Conservation (phyloP, 164 flowering plant genomes). For the Houttuynia cordata region DNA sequence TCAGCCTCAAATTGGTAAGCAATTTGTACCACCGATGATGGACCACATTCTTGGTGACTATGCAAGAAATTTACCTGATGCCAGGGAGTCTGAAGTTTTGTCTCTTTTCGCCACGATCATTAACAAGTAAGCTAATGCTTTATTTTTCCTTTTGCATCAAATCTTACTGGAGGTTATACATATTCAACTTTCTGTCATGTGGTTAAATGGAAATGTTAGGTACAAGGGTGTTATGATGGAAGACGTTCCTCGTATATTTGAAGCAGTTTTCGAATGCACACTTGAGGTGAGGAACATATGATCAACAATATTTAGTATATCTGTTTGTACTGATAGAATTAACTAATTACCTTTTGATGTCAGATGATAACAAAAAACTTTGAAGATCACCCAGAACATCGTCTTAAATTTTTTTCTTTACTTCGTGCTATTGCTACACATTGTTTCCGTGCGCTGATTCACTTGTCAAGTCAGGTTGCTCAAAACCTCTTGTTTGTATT, state of each 20-base stretch:
- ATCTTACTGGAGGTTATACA: background rate
- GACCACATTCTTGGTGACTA: slow-evolving; percentile 95
- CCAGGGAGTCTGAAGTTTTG: slow-evolving; percentile 97
- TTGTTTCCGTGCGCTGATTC: slow-evolving; percentile 87
- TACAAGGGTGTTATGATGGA: slow-evolving; percentile 83
- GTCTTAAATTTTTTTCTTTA: slow-evolving; percentile 89
- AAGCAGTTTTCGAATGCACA: slow-evolving; percentile 93
- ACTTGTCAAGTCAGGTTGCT: slow-evolving; percentile 75
- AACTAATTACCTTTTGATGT: slow-evolving; percentile 5
- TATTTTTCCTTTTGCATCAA: background rate
- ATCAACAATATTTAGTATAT: background rate
- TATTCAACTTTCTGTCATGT: background rate
- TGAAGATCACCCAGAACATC: slow-evolving; percentile 98
- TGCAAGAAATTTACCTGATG: slow-evolving; percentile 94
- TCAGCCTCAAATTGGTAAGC: slow-evolving; percentile 92
- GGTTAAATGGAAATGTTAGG: slow-evolving; percentile 19
- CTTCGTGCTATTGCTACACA: slow-evolving; percentile 91
- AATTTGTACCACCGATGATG: slow-evolving; percentile 99
- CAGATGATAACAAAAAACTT: slow-evolving; percentile 99
- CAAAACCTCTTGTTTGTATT: background rate
- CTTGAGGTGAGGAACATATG: slow-evolving; percentile 49
- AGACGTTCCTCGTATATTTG: slow-evolving; percentile 95
- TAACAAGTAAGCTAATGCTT: slow-evolving; percentile 50
- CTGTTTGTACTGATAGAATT: background rate
- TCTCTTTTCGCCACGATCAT: slow-evolving; percentile 95